These are phyloP conservation scores for Irpex sp. DNA, from an alignment of 1,284 basidiomycete genomes.

Conservation along the genomic window DNA sequence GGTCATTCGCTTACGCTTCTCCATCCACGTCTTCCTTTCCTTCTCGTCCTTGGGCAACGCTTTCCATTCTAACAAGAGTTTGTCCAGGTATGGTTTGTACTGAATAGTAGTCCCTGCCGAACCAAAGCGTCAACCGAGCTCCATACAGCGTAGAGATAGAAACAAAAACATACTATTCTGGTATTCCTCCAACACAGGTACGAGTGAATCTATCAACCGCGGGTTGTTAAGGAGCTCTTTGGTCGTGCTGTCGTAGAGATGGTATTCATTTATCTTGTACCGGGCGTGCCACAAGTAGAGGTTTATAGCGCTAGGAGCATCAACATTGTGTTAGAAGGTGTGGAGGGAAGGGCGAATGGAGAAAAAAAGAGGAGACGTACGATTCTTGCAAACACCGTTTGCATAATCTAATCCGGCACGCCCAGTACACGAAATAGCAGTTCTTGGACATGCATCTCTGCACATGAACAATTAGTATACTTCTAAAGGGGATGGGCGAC, in stretches of 20 bases:
- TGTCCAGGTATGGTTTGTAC: not conserved
- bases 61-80: not conserved
- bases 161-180: not conserved
- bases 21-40: not conserved
- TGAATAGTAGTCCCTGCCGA: not conserved
- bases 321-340: not conserved
- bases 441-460: not conserved
- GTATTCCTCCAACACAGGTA: not conserved
- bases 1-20: not conserved
- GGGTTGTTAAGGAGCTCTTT: too few species aligned
- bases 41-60: not conserved
- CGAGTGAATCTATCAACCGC: not conserved
- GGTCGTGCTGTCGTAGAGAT: too few species aligned
- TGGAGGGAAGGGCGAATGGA: not conserved
- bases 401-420: not conserved
- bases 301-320: not conserved
- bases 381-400: not conserved
- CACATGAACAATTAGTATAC: not conserved
- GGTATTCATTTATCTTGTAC: too few species aligned
- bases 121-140: not conserved
- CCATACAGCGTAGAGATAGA: too few species aligned
- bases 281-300: not conserved
- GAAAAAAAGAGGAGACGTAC: not conserved
- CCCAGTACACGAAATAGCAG: not conserved
- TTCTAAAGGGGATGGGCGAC: not conserved